A percentile compares a stretch with the other conserved stretches of the same genome.
These are phyloP conservation scores for Colletotrichum liaoningense DNA, from an alignment of 2,329 filamentous ascomycete species.

Conservation along the genomic window DNA sequence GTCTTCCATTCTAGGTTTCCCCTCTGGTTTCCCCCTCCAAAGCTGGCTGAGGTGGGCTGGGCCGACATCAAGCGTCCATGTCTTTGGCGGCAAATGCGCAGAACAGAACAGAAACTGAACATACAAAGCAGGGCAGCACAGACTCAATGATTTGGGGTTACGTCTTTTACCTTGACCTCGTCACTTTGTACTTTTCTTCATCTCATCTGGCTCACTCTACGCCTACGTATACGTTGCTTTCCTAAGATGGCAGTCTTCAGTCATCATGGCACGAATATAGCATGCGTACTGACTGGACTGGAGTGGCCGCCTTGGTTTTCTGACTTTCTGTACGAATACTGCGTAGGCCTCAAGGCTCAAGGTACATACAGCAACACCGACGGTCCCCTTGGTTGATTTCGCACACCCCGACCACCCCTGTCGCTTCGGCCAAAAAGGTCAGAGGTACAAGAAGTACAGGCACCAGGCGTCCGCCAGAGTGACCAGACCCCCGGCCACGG, in stretches of 20 bases:
- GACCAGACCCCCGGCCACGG: slow-evolving; percentile 13
- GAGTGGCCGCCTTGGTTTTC: slow-evolving; percentile 20
- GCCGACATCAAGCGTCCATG: neutral
- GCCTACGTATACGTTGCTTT: neutral
- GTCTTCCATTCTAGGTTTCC: slow-evolving; percentile 6
- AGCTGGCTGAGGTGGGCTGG: neutral
- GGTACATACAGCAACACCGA: neutral
- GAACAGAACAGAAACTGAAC: neutral
- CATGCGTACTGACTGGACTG: neutral
- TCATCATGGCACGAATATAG: too few relatives aligned
- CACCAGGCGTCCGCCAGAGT: slow-evolving; percentile 11
- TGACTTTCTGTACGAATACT: neutral
- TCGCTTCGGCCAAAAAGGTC: slow-evolving; percentile 18
- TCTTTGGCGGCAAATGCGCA: neutral
- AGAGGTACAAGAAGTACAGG: slow-evolving; percentile 21
- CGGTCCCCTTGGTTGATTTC: slow-evolving; percentile 10
- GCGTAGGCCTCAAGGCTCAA: neutral
- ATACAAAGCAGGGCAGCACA: neutral
- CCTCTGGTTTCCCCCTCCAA: neutral
- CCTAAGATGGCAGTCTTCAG: neutral
- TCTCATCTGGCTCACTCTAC: neutral
- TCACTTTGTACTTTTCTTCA: neutral
- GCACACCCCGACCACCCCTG: slow-evolving; percentile 22
- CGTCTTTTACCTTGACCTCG: neutral
- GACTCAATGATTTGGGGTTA: neutral